Evolutionary conservation across 768 basidiomycete genomes (phyloP).

Genomic region (Panaeolus papilionaceus): DNA sequence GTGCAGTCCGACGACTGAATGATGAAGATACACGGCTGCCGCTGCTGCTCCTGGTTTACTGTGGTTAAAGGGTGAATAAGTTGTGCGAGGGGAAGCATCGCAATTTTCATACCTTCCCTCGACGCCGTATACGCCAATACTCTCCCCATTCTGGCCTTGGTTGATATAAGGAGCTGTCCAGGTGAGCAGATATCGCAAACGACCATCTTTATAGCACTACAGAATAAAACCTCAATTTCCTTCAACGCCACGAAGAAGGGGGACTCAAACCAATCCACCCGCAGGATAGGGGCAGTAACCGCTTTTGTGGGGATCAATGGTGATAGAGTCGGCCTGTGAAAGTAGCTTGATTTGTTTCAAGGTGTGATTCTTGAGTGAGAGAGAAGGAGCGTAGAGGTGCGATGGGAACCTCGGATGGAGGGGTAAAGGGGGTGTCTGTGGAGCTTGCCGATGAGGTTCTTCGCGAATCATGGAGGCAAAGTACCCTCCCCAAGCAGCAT

Average conservation of each 20-base stretch:
- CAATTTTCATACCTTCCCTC: conserved; percentile 48
- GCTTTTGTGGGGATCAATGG: conserved; percentile 44
- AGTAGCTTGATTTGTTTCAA: conserved; percentile 33
- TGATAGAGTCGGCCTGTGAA: conserved; percentile 41
- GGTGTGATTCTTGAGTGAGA: conserved; percentile 36
- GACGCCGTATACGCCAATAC: conserved; percentile 51
- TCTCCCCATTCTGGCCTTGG: conserved; percentile 32
- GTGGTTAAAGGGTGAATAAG: neutral
- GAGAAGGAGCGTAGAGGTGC: conserved; percentile 32
- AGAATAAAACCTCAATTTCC: neutral
- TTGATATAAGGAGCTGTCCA: conserved; percentile 40
- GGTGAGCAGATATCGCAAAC: conserved; percentile 42
- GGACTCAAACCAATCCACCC: conserved; percentile 34
- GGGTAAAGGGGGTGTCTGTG: neutral
- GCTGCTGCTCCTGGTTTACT: conserved; percentile 56
- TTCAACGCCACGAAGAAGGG: conserved; percentile 19
- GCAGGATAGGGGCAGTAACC: conserved; percentile 51
- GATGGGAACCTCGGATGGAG: conserved; percentile 7
- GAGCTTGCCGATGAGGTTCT: conserved; percentile 5
- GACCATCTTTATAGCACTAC: conserved; percentile 39
- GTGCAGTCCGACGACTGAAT: conserved; percentile 47
- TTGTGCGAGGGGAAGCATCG: neutral
- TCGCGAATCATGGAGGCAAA: conserved; percentile 41
- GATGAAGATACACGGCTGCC: conserved; percentile 41
- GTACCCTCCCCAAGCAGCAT: conserved; percentile 54